Evolutionary conservation across 2,329 filamentous ascomycete genomes (phyloP), one percentile per base, ranked within the genome.

Genomic region (Tolypocladium ophioglossoides): DNA sequence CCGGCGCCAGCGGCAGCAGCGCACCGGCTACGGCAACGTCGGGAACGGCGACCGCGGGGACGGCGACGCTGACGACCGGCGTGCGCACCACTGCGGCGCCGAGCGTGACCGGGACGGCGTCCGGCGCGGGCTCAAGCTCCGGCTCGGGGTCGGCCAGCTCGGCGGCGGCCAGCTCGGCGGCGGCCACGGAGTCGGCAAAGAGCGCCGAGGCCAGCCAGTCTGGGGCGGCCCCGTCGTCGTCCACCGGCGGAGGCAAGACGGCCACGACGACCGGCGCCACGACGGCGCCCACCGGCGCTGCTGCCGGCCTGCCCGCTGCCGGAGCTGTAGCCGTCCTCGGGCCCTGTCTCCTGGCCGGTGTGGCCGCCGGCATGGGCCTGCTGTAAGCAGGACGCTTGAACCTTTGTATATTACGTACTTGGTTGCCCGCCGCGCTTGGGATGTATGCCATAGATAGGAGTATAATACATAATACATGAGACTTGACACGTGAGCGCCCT

Each of bases 181-280:
- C 27, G 38, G 50, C 18, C 10, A 10, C 32, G 47, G 30, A 7
- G 11, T 24, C 48, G 32, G 48, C 32, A 30, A 22, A 16, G n/a
- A 18, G n/a, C 30, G 4, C n/a, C 44, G 27, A 12, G 44, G 11
- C 44, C 16, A 47, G 27, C 44, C n/a, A 14, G 18, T n/a, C 44
- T 24, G 44, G 44, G 12, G 47, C 47, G 30, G 20, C 47, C 9
- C 11, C 47, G 37, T 18, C 50, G 50, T 44, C 50, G 37, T 16
- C 38, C 20, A 16, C 50, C 27, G 44, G 18, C 27, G 27, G 44
- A 47, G 44, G 11, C 14, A 37, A 24, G n/a, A n/a, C 32, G 30
- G 24, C 11, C 11, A n/a, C n/a, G 11, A 37, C 47, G 30, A 37
- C 47, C 2, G 82, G 82, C 58, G 82, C 79, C 30, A 76, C 70